Base-by-base conservation (phyloP, 2,329 filamentous ascomycete species). In the Colletotrichum lindemuthianum region DNA sequence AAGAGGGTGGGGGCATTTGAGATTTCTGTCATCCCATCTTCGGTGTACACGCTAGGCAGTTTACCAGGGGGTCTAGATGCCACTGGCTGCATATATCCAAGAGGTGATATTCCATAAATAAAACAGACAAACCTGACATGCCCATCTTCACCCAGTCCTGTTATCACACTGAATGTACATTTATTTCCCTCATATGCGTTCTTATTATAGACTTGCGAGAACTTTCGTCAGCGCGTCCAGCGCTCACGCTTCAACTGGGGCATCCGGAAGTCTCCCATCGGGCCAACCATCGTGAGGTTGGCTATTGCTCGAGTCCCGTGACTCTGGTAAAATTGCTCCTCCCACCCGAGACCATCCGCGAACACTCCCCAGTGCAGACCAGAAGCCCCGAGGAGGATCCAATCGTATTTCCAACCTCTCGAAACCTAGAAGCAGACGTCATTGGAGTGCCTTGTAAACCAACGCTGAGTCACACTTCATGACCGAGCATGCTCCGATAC, bases 161-260 rank as follows among this genome's bases (percentile, higher is more conserved):
- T n/a, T 58, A 24, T 51, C 47, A 58, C 53, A 58, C 33, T 10
- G 53, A 37, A 50, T 39, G 3, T 33, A 7, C 15, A 40, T 34
- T 6, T 9, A 36, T 41, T 7, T 41, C 32, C 48, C 54, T 56
- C 44, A 40, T 8, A 15, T 16, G 11, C 7, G 12, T 45, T 13
- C 39, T 49, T 43, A 43, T 59, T 39, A 63, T 60, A 63, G 55
- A 47, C n/a, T 4, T 49, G 32, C 24, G 24, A 53, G 44, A 32
- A 13, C 48, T 48, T 32, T 44, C 34, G 13, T 15, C 24, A 52
- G 48, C 12, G 24, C 36, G 11, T 36, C n/a, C 5, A 12, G 13
- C 33, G 39, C 37, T 47, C 24, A 48, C 51, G 47, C 41, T 53
- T 41, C 54, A 59, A 9, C 24, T 4, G 24, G 10, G 13, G 11